Evolutionary conservation across 1,139 yeast genomes (phyloP), one percentile per base, ranked within the genome.

Genomic region (Yamadazyma diddensiae): DNA sequence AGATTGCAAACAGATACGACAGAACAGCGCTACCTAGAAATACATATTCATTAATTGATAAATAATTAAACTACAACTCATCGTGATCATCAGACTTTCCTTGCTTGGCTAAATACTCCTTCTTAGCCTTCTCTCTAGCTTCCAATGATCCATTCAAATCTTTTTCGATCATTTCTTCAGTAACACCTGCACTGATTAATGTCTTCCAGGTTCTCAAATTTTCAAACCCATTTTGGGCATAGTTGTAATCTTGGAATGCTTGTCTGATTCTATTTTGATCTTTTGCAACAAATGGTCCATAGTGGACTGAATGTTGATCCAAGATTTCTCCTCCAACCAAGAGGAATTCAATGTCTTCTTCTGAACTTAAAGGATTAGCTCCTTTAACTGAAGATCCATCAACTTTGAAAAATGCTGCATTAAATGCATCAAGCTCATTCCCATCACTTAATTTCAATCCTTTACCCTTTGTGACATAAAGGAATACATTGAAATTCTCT

Each of bases 281-380:
- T 7, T 81, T 75, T 39, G 85, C 92, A 11, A 83, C 94, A 55
- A 86, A 87, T 13, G 96, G 96, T 9, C 97, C 97, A 52, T 87
- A 84, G 55, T 88, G 95, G 24, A 85, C 85, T 34, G 83, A 72
- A 12, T 78, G 75, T 61, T 88, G 97, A 47, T 85, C 75, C 39
- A 87, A 65, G 25, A 76, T 73, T 55, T 85, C 64, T 31, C 96
- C 97, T 21, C 90, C 95, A 41, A 87, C 65, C 21, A 88, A 47
- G 4, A 84, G 77, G 47, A 88, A 79, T 41, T 77, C 73, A 2
- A 79, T 59, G 10, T 58, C 63, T 19, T 59, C 52, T 13, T 45
- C 41, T 22, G 50, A 53, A 9, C 47, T 47, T 8, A 56, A 59
- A 9, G 71, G 67, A 42, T 75, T 76, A 14, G 56, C 56, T 26